Evolutionary conservation across 1,139 yeast species (phyloP), one percentile per base, ranked within the genome.

Genomic region (Yamadazyma diospyri): DNA sequence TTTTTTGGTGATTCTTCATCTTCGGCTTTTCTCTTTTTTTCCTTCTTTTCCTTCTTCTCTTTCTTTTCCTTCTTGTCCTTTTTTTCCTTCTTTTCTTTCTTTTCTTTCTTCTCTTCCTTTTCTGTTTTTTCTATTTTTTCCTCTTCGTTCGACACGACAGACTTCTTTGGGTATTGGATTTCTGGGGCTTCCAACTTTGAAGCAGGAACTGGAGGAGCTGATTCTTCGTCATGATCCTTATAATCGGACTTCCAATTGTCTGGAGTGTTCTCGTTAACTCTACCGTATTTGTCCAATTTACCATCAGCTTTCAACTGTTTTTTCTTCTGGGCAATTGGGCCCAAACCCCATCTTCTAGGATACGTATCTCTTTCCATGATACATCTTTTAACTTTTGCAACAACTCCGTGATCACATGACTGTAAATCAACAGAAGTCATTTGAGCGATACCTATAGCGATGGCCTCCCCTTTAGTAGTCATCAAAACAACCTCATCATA

Each of bases 301-400:
- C 98, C 98, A 48, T 86, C 96, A 37, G 95, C 85, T 77, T 89
- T 92, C 75, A 92, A 72, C 71, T 89, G 95, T 76, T 92, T 92
- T 84, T 92, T 92, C 82, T 87, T 88, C 67, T 86, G 89, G 43
- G 98, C 98, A 58, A 89, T 87, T 53, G 98, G 98, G 51, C 98
- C 98, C 53, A 92, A 72, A 44, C 98, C 98, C 98, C 98, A 92
- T 77, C 97, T 83, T 77, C 98, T 85, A 68, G 98, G 98, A 65
- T 92, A 92, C 36, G 95, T 79, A 63, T 92, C 98, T 72, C 98
- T 83, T 72, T 92, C 98, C 98, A 92, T 92, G 53, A 92, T 92
- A 72, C 97, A 89, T 72, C 98, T 86, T 78, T 92, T 92, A 57
- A 92, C 95, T 72, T 87, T 88, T 47, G 98, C 97, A 54, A 92